Conservation (phyloP, 129 eudicot species). For the Saussurea involucrata region DNA sequence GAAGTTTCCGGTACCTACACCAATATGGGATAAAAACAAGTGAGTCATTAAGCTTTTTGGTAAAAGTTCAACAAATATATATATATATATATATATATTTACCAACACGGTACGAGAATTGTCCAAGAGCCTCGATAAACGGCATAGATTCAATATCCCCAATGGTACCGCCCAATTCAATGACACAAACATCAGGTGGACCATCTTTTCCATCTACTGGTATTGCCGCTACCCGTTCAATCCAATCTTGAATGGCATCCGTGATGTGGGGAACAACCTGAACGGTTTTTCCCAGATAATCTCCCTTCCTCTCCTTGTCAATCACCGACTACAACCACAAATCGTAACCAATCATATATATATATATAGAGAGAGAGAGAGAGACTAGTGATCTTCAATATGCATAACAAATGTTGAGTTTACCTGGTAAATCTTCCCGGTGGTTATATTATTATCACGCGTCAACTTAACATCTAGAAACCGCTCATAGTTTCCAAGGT, state of each 20-base stretch:
- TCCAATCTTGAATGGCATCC: constrained; percentile 40
- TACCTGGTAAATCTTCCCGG: constrained; percentile 94
- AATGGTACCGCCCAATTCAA: constrained; percentile 36
- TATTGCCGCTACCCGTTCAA: constrained; percentile 33
- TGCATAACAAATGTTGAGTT: constrained; percentile 1
- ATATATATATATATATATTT: too few species aligned
- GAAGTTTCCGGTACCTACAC: constrained; percentile 50
- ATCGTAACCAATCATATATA: neutral
- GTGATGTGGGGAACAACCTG: constrained; percentile 42
- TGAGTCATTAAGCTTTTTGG: neutral
- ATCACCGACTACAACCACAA: constrained; percentile 61
- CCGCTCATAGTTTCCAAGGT: constrained; percentile 98
- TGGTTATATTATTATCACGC: constrained; percentile 88
- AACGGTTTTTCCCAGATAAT: constrained; percentile 92
- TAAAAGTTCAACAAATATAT: neutral
- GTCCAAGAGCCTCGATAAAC: constrained; percentile 50
- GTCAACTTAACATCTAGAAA: constrained; percentile 86
- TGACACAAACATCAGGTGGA: constrained; percentile 39
- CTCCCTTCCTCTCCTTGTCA: constrained; percentile 94
- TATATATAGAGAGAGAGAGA: neutral
- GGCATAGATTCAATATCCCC: constrained; percentile 60
- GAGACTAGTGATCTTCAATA: neutral
- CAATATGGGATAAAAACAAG: neutral
- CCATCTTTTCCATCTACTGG: constrained; percentile 45
- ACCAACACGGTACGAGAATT: constrained; percentile 58